Percentiles rank a stretch among this genome's conserved stretches.
Conservation (phyloP, 2,329 filamentous ascomycete species). For the Intubia oerlemansii region DNA sequence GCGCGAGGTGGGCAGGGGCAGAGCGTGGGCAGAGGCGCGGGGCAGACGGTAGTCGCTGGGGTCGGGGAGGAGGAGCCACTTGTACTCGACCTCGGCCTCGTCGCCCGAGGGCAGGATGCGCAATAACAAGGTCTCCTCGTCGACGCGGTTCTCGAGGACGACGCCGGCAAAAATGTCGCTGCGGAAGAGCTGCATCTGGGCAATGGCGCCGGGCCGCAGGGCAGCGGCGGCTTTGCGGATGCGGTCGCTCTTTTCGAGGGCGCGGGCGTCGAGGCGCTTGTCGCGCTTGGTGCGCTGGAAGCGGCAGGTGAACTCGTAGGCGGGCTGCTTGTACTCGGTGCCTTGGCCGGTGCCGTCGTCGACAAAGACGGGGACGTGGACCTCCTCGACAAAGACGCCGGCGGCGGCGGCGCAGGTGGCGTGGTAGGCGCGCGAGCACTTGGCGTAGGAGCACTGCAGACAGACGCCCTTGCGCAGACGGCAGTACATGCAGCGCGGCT, state of each 20-base stretch:
- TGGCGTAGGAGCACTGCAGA: conserved; percentile 90
- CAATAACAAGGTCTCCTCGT: conserved; percentile 56
- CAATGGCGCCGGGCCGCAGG: conserved; percentile 51
- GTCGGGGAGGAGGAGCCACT: conserved; percentile 58
- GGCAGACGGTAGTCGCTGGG: conserved; percentile 47
- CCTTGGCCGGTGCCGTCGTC: conserved; percentile 61
- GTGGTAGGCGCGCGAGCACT: conserved; percentile 84
- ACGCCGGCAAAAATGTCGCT: conserved; percentile 82
- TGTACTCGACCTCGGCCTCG: conserved; percentile 62
- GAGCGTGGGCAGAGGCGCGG: conserved; percentile 53
- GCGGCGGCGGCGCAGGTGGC: conserved; percentile 84
- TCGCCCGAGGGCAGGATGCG: conserved; percentile 69
- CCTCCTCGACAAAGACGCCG: conserved; percentile 78
- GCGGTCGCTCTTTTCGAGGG: conserved; percentile 47
- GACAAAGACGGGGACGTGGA: conserved; percentile 67
- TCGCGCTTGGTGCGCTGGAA: conserved; percentile 82
- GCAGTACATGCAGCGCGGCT: conserved; percentile 88
- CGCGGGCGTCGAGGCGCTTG: conserved; percentile 47
- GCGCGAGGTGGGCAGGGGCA: conserved; percentile 44
- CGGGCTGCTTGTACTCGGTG: conserved; percentile 82
- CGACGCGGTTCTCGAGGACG: conserved; percentile 60
- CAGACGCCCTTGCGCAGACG: conserved; percentile 88
- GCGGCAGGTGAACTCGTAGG: conserved; percentile 82
- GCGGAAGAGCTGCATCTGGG: conserved; percentile 68
- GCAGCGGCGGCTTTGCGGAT: conserved; percentile 46